phyloP scores from a whole-genome alignment of 805 yeast species.

The Metschnikowia rubicola region DNA sequence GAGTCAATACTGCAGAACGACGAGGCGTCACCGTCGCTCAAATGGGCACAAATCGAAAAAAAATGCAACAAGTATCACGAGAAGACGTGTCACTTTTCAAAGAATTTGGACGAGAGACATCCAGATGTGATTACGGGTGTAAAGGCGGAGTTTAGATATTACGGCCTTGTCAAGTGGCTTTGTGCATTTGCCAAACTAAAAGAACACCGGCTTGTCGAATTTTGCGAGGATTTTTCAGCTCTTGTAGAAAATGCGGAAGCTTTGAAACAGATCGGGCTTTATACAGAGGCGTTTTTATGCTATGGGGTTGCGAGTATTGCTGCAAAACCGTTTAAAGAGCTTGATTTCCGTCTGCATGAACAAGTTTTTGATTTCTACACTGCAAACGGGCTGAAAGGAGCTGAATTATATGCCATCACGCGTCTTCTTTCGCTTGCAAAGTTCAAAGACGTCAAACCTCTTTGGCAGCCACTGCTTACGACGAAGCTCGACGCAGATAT shows the following conservation, averaged over 20 bases:
- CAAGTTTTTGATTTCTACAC: conserved; percentile 23
- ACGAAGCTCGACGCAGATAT: conserved; percentile 7
- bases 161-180: conserved; percentile 22
- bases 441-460: conserved; percentile 15
- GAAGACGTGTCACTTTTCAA: conserved; percentile 20
- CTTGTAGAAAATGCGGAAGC: conserved; percentile 8
- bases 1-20: conserved; percentile 3
- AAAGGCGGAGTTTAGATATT: conserved; percentile 21
- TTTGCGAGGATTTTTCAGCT: conserved; percentile 21
- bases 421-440: conserved; percentile 22
- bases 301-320: conserved; percentile 25
- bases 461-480: conserved; percentile 2
- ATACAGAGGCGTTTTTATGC: conserved; percentile 21
- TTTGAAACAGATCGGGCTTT: conserved; percentile 1
- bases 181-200: conserved; percentile 24
- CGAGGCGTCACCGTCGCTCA: conserved; percentile 3
- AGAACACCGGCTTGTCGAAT: conserved; percentile 24
- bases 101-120: conserved; percentile 2
- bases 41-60: conserved; percentile 18
- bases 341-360: conserved; percentile 13
- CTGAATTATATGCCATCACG: conserved; percentile 15
- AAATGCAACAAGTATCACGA: conserved; percentile 23
- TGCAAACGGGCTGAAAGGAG: neutral
- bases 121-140: conserved; percentile 2
- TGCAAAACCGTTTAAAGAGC: conserved; percentile 28